Percentiles rank a stretch among this genome's conserved stretches.
These are phyloP conservation scores for Ganoderma resinaceum DNA, from an alignment of 1,284 basidiomycete genomes.

Conservation along the genomic window DNA sequence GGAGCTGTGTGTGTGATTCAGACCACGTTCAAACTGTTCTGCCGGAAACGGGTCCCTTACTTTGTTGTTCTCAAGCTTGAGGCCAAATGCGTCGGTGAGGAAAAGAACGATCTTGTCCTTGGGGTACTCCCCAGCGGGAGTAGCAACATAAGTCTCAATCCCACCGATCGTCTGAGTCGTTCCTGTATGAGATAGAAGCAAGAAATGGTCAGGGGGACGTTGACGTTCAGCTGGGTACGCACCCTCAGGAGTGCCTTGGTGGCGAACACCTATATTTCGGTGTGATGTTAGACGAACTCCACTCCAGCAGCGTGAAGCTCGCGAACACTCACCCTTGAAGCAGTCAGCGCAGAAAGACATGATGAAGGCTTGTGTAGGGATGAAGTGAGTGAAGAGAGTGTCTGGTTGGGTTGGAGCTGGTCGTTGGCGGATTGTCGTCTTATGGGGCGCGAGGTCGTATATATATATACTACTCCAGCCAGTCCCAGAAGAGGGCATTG, in stretches of 20 bases:
- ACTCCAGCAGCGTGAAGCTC: conserved; percentile 12
- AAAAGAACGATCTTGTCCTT: conserved; percentile 62
- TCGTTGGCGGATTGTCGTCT: not conserved
- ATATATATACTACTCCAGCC: not conserved
- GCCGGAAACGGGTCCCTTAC: conserved; percentile 29
- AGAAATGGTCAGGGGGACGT: not conserved
- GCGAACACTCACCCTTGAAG: conserved; percentile 25
- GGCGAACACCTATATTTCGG: conserved; percentile 38
- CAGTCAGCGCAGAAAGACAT: conserved; percentile 39
- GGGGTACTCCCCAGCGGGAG: conserved; percentile 51
- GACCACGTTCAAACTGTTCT: not conserved
- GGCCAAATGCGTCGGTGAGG: conserved; percentile 59
- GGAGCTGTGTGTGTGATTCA: conserved; percentile 37
- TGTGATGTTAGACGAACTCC: conserved; percentile 1
- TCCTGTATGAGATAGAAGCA: conserved; percentile 29
- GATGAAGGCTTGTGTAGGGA: not conserved
- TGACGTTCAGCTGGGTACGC: not conserved
- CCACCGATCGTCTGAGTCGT: conserved; percentile 52
- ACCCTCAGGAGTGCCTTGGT: conserved; percentile 42
- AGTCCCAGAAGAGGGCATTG: not conserved
- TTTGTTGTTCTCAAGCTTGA: conserved; percentile 52
- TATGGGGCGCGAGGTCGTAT: not conserved
- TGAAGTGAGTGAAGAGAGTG: not conserved
- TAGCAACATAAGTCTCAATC: conserved; percentile 57
- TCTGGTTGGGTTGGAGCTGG: not conserved